phyloP scores from a whole-genome alignment of 2,329 filamentous ascomycete species.

The Cyphellophora europaea region DNA sequence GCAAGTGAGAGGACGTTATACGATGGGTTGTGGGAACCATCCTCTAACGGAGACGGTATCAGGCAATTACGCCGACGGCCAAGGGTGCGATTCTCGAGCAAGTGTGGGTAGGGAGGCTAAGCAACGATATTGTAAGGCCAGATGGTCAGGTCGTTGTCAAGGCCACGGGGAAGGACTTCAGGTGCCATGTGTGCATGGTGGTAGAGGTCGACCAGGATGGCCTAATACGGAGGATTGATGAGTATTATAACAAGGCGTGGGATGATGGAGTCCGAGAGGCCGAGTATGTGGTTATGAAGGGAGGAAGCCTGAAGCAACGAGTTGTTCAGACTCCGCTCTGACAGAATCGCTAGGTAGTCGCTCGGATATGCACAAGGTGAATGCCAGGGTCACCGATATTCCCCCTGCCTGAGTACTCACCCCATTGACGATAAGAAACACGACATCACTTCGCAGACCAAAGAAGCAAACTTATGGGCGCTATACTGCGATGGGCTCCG shows the following conservation, averaged over 20 bases:
- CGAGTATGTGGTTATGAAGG: conserved; percentile 7
- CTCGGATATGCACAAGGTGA: too few relatives aligned
- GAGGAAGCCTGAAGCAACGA: conserved; percentile 7
- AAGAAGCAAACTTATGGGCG: too few relatives aligned
- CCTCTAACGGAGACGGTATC: neutral
- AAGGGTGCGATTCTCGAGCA: conserved; percentile 7
- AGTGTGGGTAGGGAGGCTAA: conserved; percentile 4
- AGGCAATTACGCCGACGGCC: conserved; percentile 6
- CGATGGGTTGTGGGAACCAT: neutral
- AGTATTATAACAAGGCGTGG: conserved; percentile 10
- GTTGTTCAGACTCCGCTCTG: too few relatives aligned
- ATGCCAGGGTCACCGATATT: too few relatives aligned
- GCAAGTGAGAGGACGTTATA: too few relatives aligned
- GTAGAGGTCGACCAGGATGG: conserved; percentile 6
- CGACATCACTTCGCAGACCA: too few relatives aligned
- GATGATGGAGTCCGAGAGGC: conserved; percentile 6
- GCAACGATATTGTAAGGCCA: conserved; percentile 6
- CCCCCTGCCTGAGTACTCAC: too few relatives aligned
- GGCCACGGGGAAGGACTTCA: conserved; percentile 7
- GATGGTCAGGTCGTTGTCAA: conserved; percentile 7
- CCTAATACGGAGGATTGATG: conserved; percentile 6
- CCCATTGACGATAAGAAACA: too few relatives aligned
- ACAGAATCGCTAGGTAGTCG: too few relatives aligned
- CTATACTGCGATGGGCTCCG: too few relatives aligned
- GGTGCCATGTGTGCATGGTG: conserved; percentile 7